These are phyloP conservation scores for Aspergillus arachidicola DNA, from an alignment of 2,329 filamentous ascomycete genomes.

Conservation along the genomic window DNA sequence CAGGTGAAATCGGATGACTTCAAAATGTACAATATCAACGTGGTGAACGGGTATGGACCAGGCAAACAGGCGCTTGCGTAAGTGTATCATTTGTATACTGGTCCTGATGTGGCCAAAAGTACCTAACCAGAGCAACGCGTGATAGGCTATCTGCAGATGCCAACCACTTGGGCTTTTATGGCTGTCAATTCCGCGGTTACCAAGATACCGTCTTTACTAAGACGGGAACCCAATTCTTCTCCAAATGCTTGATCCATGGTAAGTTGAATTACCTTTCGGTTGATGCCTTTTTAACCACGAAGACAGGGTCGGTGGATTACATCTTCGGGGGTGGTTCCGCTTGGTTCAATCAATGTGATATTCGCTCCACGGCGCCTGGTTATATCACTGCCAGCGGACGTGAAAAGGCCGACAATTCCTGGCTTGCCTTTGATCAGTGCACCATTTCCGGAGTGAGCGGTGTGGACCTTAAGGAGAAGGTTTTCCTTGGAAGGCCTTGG, in stretches of 20 bases:
- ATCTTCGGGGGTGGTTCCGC: slow-evolving; percentile 38
- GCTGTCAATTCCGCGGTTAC: slow-evolving; percentile 36
- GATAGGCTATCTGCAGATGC: slow-evolving; percentile 31
- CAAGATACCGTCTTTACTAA: slow-evolving; percentile 41
- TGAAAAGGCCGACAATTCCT: slow-evolving; percentile 26
- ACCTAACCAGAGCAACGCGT: neutral
- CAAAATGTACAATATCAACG: slow-evolving; percentile 40
- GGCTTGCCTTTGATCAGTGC: slow-evolving; percentile 37
- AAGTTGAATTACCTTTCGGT: neutral
- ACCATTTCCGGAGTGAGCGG: slow-evolving; percentile 26
- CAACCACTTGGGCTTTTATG: slow-evolving; percentile 38
- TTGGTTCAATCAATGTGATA: slow-evolving; percentile 35
- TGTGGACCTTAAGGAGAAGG: slow-evolving; percentile 21
- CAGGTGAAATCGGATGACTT: slow-evolving; percentile 32
- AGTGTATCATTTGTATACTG: neutral
- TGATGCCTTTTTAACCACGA: neutral
- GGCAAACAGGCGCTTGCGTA: slow-evolving; percentile 39
- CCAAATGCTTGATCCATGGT: slow-evolving; percentile 36
- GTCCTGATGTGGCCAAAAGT: neutral
- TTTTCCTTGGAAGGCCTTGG: slow-evolving; percentile 40
- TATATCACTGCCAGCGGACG: slow-evolving; percentile 38
- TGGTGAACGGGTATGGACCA: slow-evolving; percentile 38
- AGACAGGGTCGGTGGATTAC: slow-evolving; percentile 36
- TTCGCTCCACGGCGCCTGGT: slow-evolving; percentile 34
- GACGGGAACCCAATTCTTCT: slow-evolving; percentile 36